Base-by-base conservation (phyloP, 1,284 basidiomycete species). In the Golubevia sp. region DNA sequence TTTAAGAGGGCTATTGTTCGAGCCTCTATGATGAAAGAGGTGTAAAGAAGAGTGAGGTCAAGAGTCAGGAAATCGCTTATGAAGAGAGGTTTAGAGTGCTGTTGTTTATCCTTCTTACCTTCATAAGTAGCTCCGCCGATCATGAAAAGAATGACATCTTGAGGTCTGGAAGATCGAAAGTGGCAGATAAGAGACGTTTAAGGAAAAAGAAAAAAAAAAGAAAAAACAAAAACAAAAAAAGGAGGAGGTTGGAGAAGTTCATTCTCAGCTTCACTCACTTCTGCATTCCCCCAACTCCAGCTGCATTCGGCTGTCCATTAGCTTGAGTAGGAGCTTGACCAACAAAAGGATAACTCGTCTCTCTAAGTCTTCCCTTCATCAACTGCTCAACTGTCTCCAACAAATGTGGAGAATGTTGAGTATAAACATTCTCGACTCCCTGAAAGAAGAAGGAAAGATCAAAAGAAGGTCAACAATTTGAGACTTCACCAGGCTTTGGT, bases 401-500 rank as follows among this genome's bases (percentile, higher is more conserved):
- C 2, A 99, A 86, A 84, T 97, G 94, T 7, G 97, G 97, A 15
- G 91, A 91, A 79, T 99, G 97, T 78, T 99, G 97, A 61, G 95
- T 99, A 82, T 98, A 99, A 6, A 99, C 96, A 77, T 99, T 99
- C 84, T 99, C 97, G 4, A 99, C 97, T 5, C 97, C 97, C 91
- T 93, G 62, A 2, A 51, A 27, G 15, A n/a, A 59, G 25, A 3
- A 34, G 54, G 55, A 38, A 27, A 67, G 18, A 75, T 53, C 66
- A 25, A 49, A 24, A 60, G 23, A 11, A 26, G 24, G 18, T 55
- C 58, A 64, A 59, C 48, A 50, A 38, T 24, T 24, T 26, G 6
- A 21, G 13, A 52, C 54, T 61, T 27, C 51, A 2, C 2, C 20
- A 18, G 24, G 27, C 24, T 25, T 13, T 21, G 25, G 2, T n/a